Evolutionary conservation across 441 rosid genomes (phyloP).

Genomic region (Gossypium schwendimanii): DNA sequence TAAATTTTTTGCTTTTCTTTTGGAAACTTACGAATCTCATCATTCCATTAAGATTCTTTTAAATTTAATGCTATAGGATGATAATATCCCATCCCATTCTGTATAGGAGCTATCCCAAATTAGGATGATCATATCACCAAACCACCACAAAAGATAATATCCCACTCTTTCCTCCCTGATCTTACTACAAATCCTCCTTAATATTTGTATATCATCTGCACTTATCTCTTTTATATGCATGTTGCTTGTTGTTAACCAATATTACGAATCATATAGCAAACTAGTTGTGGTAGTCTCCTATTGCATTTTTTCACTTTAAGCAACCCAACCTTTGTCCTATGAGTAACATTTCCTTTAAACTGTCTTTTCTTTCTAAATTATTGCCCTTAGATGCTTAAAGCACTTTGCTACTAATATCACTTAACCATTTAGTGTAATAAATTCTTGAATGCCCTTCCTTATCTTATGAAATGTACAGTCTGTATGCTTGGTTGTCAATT

Average conservation of each 20-base stretch:
- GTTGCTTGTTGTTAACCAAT: neutral
- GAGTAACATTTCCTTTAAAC: neutral
- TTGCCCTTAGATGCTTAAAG: neutral
- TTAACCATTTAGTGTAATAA: neutral
- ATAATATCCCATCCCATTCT: neutral
- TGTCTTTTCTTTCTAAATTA: neutral
- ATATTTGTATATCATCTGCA: neutral
- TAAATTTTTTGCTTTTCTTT: neutral
- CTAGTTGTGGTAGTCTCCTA: neutral
- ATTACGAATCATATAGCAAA: neutral
- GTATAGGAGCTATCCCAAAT: too few relatives aligned
- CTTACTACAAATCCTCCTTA: neutral
- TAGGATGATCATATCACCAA: neutral
- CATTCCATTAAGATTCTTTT: neutral
- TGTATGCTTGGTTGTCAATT: neutral
- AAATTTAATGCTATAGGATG: neutral
- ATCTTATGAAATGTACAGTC: neutral
- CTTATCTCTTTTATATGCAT: neutral
- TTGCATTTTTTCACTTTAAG: neutral
- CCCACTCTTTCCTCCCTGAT: neutral
- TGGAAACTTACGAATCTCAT: neutral
- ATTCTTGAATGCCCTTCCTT: neutral
- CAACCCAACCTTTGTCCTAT: neutral
- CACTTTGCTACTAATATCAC: neutral
- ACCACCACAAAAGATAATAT: neutral